A percentile compares a stretch with the other conserved stretches of the same genome.
phyloP scores from a whole-genome alignment of 371 early-diverging fungal genomes.

The Apophysomyces trapeziformis region DNA sequence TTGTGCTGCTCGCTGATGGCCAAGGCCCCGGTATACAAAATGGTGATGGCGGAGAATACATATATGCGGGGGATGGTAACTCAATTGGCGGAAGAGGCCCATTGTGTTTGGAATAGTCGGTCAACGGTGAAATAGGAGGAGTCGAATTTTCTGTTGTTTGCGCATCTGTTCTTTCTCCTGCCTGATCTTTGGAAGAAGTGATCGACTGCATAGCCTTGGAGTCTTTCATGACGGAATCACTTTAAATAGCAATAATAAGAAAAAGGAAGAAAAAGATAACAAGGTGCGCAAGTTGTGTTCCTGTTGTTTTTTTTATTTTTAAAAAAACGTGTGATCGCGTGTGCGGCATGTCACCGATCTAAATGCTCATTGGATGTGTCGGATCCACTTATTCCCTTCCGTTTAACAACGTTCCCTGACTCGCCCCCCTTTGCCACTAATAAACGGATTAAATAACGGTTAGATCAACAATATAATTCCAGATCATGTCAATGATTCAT shows the following conservation, averaged over 20 bases:
- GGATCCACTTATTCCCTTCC: constrained; percentile 2
- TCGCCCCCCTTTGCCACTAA: not conserved
- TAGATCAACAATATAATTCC: too few species aligned
- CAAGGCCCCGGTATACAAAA: not conserved
- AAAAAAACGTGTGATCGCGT: not conserved
- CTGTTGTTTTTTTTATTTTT: not conserved
- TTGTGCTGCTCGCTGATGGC: constrained; percentile 2
- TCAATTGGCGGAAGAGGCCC: not conserved
- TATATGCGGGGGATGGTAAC: not conserved
- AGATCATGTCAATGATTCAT: too few species aligned
- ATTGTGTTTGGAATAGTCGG: not conserved
- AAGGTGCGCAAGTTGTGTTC: not conserved
- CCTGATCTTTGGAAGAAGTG: not conserved
- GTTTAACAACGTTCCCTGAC: not conserved
- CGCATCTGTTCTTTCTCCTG: not conserved
- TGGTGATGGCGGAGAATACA: constrained; percentile 1
- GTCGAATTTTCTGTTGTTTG: not conserved
- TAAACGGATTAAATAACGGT: not conserved
- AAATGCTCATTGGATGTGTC: constrained; percentile 1
- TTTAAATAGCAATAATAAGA: not conserved
- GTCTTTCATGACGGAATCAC: not conserved
- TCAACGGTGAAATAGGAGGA: not conserved
- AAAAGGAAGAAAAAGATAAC: not conserved
- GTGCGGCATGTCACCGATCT: not conserved
- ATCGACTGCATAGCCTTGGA: not conserved